Base-by-base conservation (phyloP, 768 basidiomycete genomes). In the Mycena amicta region DNA sequence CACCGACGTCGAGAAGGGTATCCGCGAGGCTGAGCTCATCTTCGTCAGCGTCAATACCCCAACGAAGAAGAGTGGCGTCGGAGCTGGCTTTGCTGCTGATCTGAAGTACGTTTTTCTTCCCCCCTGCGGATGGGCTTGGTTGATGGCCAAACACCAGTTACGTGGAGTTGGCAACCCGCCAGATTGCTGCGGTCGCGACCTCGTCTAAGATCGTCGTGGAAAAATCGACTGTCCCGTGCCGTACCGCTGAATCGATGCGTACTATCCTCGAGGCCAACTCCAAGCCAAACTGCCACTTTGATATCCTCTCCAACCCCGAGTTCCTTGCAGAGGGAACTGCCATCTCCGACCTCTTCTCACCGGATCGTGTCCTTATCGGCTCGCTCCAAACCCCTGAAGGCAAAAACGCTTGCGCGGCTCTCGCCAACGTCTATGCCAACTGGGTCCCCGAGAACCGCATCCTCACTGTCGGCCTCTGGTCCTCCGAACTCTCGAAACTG, bases 11-110 rank as follows among this genome's bases (percentile, higher is more conserved):
- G 93, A 97, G 74, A 88, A 88, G 72, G 94, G 82, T 59, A 97
- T 99, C 70, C 83, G 78, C 63, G 95, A 96, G 75, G 96, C 97
- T 30, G 95, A 99, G 71, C 87, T 98, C 63, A 96, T 98, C 76
- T 98, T 98, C 72, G 96, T 98, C 71, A 92, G 90, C 56, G 96
- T 98, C 68, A 98, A 98, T 78, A 98, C 97, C 8, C 97, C 97
- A 20, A 99, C 97, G 54, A 99, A 99, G 84, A 98, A 97, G 83
- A 85, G 83, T 50, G 96, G 96, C 74, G 90, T 99, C 50, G 97
- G 97, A 68, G 95, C 95, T 60, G 97, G 97, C 57, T 97, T 91
- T 75, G 96, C 96, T 58, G 97, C 97, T 60, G 97, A 99, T 78
- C 87, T 99, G 71, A 97, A 97, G 96, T 98, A 67, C 53, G 57